Evolutionary conservation across 2,329 filamentous ascomycete species (phyloP).

Genomic region (Chaetothyriales sp.): DNA sequence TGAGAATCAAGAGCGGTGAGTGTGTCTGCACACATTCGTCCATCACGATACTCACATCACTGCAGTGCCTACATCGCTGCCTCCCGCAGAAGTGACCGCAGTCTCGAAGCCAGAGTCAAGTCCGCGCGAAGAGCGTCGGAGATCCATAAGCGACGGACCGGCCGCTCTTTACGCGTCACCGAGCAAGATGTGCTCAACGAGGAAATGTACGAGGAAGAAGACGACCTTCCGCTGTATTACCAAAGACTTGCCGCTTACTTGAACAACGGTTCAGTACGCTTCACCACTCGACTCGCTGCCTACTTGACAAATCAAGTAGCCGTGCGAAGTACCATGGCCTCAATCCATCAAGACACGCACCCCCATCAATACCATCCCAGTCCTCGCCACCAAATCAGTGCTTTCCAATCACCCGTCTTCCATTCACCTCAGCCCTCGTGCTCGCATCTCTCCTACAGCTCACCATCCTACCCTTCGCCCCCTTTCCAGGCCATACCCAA

Average conservation of each 20-base stretch:
- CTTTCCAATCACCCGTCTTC: conserved; percentile 22
- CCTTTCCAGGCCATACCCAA: conserved; percentile 18
- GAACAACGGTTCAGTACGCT: conserved; percentile 45
- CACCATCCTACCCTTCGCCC: conserved; percentile 30
- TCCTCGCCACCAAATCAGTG: conserved; percentile 19
- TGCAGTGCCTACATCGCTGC: conserved; percentile 78
- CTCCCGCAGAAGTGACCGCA: conserved; percentile 72
- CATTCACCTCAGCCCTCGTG: conserved; percentile 10
- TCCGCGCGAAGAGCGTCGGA: conserved; percentile 80
- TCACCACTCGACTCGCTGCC: conserved; percentile 49
- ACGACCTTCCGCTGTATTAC: conserved; percentile 61
- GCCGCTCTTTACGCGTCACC: conserved; percentile 65
- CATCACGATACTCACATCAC: conserved; percentile 13
- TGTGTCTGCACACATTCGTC: neutral
- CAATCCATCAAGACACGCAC: conserved; percentile 31
- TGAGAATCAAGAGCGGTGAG: conserved; percentile 34
- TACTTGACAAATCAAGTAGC: conserved; percentile 46
- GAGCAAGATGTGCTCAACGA: conserved; percentile 79
- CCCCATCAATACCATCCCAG: conserved; percentile 17
- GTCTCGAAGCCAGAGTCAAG: conserved; percentile 73
- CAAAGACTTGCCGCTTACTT: conserved; percentile 50
- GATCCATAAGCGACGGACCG: conserved; percentile 78
- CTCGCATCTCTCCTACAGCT: conserved; percentile 23
- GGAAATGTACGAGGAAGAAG: conserved; percentile 94
- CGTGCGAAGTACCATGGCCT: conserved; percentile 38